Evolutionary conservation across 495 filamentous ascomycete genomes (phyloP), one percentile per base, ranked within the genome.

Genomic region (Trichoderma reesei): DNA sequence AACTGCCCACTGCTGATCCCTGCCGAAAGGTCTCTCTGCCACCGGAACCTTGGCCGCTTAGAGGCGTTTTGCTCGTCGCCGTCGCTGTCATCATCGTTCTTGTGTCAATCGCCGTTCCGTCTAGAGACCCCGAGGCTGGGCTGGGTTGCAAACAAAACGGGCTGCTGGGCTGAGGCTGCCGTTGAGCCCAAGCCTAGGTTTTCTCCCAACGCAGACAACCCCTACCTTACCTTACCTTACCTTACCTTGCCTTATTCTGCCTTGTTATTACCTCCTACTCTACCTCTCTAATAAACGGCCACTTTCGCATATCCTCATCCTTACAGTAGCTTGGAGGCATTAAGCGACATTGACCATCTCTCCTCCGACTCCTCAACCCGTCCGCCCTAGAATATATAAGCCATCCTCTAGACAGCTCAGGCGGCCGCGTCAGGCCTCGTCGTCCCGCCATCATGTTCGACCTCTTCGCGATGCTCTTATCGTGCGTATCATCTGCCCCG

Each of bases 401-500:
- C n/a, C n/a, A n/a, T 26, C 10, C n/a, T 51, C 34, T 31, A 26
- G 51, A 56, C 51, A 26, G n/a, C n/a, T 34, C 51, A 36, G 34
- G 20, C 16, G 51, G 51, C 51, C 51, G 20, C n/a, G 26, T 31
- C 31, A 26, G 51, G 51, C 61, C 61, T 62, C 61, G 61, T 62
- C 39, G n/a, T 61, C 60, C 61, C 61, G 34, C 51, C 36, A 68
- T 62, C 70, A 94, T 96, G 90, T 90, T 95, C 70, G 88, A 88
- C 70, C 83, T 93, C 42, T 81, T 92, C 66, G 84, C 90, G 68
- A 88, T 90, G 73, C 77, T 91, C 62, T 76, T 94, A 72, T 91
- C 88, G 89, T 91, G 76, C 80, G 87, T 80, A 63, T 67, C 63
- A 66, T 64, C 67, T 42, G 61, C 66, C 61, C 42, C 26, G 41